Conservation (phyloP, 2,329 filamentous ascomycete species). For the Aschersonia sp. region DNA sequence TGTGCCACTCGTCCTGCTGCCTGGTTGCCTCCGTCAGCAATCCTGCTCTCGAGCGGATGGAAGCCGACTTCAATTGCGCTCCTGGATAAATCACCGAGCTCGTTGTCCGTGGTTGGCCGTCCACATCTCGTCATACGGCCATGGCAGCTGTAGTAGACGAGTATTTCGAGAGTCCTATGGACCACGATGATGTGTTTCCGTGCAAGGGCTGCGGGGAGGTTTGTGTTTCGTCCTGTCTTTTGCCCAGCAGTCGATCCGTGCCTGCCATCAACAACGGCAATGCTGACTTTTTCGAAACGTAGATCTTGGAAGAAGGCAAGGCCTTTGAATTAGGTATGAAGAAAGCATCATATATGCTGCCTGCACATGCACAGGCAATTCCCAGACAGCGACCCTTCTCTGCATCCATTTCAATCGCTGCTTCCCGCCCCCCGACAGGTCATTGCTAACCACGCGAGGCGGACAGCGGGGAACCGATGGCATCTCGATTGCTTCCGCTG, state of each 20-base stretch:
- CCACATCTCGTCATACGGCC: conserved; percentile 2
- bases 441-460: conserved; percentile 9
- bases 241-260: not conserved
- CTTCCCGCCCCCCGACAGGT: not conserved
- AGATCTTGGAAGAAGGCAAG: conserved; percentile 98
- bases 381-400: not conserved
- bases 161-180: conserved; percentile 51
- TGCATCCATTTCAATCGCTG: not conserved
- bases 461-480: conserved; percentile 82
- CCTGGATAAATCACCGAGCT: not conserved
- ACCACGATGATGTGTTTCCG: conserved; percentile 71
- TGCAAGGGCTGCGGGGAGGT: conserved; percentile 93
- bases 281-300: conserved; percentile 4
- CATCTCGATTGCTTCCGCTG: conserved; percentile 98
- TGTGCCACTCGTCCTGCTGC: too few species aligned
- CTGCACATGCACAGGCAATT: not conserved
- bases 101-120: not conserved
- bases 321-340: conserved; percentile 85
- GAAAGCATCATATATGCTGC: not conserved
- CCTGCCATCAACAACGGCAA: not conserved
- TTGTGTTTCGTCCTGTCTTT: conserved; percentile 4
- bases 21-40: too few species aligned
- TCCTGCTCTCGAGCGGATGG: too few species aligned
- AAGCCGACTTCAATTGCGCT: not conserved
- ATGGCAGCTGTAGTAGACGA: conserved; percentile 42